A percentile compares a stretch with the other conserved stretches of the same genome.
These are phyloP conservation scores for Cystobasidium sp. DNA, from an alignment of 1,284 basidiomycete species.

Conservation along the genomic window DNA sequence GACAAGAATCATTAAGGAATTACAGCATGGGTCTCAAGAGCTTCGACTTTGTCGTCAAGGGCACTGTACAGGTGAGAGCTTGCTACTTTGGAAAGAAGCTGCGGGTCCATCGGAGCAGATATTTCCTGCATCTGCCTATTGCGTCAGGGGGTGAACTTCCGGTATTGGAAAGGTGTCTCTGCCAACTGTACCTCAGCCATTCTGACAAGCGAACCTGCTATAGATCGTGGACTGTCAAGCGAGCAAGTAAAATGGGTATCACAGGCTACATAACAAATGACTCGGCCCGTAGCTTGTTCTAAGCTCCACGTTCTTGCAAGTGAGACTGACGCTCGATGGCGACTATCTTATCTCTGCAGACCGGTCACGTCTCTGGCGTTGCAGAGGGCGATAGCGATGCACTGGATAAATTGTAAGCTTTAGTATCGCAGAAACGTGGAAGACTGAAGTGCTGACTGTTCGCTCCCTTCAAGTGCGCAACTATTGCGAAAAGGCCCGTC, in stretches of 20 bases:
- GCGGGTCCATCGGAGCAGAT: not conserved
- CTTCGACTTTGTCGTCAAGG: slow-evolving; percentile 34
- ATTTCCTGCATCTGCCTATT: too few relatives aligned
- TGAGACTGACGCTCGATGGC: not conserved
- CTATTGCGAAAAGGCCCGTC: slow-evolving; percentile 31
- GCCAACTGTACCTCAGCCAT: not conserved
- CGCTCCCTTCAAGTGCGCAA: slow-evolving; percentile 3
- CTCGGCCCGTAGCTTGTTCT: not conserved
- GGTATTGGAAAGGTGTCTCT: slow-evolving; percentile 1
- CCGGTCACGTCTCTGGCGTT: slow-evolving; percentile 26
- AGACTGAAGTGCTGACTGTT: not conserved
- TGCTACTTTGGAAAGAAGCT: not conserved
- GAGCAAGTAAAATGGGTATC: slow-evolving; percentile 22
- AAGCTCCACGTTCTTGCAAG: not conserved
- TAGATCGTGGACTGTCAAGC: slow-evolving; percentile 40
- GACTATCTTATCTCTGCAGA: not conserved
- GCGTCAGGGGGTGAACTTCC: slow-evolving; percentile 40
- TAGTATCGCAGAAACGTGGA: too few relatives aligned
- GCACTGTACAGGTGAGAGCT: slow-evolving; percentile 35
- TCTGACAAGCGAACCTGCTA: not conserved
- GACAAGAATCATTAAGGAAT: too few relatives aligned
- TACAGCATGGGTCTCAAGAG: slow-evolving; percentile 36
- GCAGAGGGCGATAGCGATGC: slow-evolving; percentile 31
- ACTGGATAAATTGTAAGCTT: slow-evolving; percentile 33
- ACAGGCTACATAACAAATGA: slow-evolving; percentile 41